Conservation (phyloP, 257 asterid genomes). For the Nicotiana obtusifolia region DNA sequence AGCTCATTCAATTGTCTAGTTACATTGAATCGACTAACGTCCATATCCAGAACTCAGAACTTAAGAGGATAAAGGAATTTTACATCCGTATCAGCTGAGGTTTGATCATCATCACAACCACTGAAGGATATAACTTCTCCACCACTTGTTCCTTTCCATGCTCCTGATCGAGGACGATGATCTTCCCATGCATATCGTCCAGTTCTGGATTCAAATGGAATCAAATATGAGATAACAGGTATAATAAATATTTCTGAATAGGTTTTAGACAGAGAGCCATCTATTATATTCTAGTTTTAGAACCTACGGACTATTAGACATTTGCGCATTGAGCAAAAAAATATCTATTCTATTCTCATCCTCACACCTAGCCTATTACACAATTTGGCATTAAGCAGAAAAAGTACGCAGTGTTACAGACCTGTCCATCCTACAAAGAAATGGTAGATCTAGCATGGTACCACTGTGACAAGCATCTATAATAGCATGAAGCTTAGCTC, state of each 20-base stretch:
- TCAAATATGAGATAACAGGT: neutral
- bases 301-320: neutral
- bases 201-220: constrained; percentile 32
- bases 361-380: neutral
- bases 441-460: constrained; percentile 77
- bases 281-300: neutral
- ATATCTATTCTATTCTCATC: neutral
- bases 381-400: neutral
- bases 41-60: neutral
- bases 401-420: constrained; percentile 8
- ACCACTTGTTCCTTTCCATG: constrained; percentile 95
- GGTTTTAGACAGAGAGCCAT: neutral
- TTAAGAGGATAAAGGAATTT: constrained; percentile 7
- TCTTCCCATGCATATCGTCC: constrained; percentile 89
- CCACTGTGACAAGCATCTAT: constrained; percentile 98
- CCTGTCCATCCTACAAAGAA: constrained; percentile 96
- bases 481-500: constrained; percentile 89
- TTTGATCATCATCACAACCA: constrained; percentile 93
- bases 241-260: neutral
- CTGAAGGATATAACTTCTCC: constrained; percentile 96
- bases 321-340: too few species aligned
- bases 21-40: neutral
- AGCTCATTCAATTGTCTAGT: neutral
- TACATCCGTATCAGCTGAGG: constrained; percentile 84
- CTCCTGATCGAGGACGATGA: constrained; percentile 86